Conservation (phyloP, 1,139 yeast species). For the Yamadazyma kanchanaburiensis region DNA sequence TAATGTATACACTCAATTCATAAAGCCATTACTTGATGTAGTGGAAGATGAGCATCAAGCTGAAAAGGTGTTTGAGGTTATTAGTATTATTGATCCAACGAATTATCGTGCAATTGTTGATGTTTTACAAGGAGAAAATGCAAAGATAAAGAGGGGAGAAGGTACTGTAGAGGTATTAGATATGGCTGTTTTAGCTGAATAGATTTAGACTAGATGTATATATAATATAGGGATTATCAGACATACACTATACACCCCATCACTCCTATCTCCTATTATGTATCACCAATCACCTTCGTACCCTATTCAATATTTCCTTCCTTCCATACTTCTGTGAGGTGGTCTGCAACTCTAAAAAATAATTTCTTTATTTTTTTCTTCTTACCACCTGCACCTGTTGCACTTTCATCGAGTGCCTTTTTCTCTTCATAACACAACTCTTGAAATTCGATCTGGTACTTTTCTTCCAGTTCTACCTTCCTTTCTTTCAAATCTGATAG, state of each 20-base stretch:
- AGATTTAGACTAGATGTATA: too few relatives aligned
- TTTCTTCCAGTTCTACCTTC: too few relatives aligned
- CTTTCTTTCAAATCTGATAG: too few relatives aligned
- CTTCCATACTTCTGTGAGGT: too few relatives aligned
- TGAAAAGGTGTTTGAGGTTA: constrained; percentile 52
- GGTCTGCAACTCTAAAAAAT: too few relatives aligned
- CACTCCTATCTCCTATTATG: not conserved
- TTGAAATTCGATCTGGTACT: too few relatives aligned
- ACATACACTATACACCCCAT: not conserved
- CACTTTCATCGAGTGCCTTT: too few relatives aligned
- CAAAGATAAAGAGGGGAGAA: constrained; percentile 49
- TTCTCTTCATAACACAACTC: too few relatives aligned
- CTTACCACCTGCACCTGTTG: too few relatives aligned
- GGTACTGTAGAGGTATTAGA: constrained; percentile 83
- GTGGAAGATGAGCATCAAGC: constrained; percentile 51
- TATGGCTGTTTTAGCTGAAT: constrained; percentile 78
- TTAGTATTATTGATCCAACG: constrained; percentile 85
- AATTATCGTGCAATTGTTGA: constrained; percentile 70
- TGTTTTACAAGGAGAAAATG: constrained; percentile 50
- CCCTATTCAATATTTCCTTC: too few relatives aligned
- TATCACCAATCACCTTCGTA: not conserved
- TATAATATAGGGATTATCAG: not conserved
- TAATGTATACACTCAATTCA: constrained; percentile 41
- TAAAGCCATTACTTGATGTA: constrained; percentile 49
- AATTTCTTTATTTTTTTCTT: too few relatives aligned